These are phyloP conservation scores for Trypanosoma congolense DNA, from an alignment of 208 protist species.

Conservation along the genomic window DNA sequence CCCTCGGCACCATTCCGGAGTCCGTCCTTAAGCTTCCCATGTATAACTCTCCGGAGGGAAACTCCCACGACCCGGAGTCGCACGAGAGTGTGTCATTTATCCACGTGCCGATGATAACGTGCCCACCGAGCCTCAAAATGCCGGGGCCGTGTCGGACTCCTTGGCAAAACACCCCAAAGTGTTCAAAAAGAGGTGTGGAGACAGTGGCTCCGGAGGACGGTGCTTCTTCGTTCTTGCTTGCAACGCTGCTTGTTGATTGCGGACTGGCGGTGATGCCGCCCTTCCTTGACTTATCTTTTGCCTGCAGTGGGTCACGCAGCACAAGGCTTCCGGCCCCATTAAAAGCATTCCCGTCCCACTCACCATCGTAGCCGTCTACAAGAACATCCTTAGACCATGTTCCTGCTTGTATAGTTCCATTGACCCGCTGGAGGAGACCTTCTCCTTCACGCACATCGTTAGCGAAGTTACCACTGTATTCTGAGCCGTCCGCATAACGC, in stretches of 20 bases:
- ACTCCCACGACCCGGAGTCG: constrained; percentile 53
- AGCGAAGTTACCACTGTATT: constrained; percentile 75
- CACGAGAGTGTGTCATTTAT: constrained; percentile 53
- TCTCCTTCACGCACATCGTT: constrained; percentile 56
- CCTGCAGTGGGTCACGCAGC: constrained; percentile 3
- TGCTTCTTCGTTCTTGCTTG: constrained; percentile 3
- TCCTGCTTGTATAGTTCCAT: constrained; percentile 59
- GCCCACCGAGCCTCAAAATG: constrained; percentile 49
- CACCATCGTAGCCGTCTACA: constrained; percentile 81
- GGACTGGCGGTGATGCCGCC: constrained; percentile 1
- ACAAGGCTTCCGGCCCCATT: constrained; percentile 65
- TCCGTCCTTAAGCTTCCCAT: constrained; percentile 56
- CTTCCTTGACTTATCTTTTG: constrained; percentile 10
- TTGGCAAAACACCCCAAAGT: constrained; percentile 75
- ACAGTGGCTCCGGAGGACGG: constrained; percentile 4
- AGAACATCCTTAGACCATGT: constrained; percentile 58
- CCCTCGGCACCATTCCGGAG: constrained; percentile 23
- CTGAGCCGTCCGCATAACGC: constrained; percentile 53
- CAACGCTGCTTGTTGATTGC: background rate
- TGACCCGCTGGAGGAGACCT: constrained; percentile 49
- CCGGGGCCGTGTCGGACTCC: constrained; percentile 67
- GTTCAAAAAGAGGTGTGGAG: constrained; percentile 28
- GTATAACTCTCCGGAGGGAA: constrained; percentile 73
- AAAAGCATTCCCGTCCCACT: constrained; percentile 69
- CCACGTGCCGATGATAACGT: constrained; percentile 71